phyloP scores from a whole-genome alignment of 1,284 basidiomycete species.

The Moesziomyces aphidis region DNA sequence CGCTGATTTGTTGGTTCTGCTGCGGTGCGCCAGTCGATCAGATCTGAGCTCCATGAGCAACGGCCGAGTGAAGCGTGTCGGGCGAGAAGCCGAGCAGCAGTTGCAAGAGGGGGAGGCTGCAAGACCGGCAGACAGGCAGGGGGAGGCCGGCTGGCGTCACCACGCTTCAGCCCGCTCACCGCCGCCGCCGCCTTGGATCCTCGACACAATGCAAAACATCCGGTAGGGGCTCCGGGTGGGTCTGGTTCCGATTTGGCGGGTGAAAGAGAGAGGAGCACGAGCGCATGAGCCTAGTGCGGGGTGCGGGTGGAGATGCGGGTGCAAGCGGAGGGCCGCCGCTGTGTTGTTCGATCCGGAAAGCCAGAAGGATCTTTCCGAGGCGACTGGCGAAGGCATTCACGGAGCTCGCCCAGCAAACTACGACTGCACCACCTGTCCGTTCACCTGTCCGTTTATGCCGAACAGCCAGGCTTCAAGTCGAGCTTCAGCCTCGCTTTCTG shows the following conservation, averaged over 20 bases:
- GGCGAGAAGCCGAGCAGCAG: constrained; percentile 6
- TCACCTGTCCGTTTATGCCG: constrained; percentile 13
- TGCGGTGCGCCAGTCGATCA: constrained; percentile 7
- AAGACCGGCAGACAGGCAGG: background rate
- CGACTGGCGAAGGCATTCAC: constrained; percentile 17
- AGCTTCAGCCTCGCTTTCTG: background rate
- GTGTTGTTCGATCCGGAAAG: background rate
- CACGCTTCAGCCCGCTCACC: constrained; percentile 2
- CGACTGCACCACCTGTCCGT: constrained; percentile 1
- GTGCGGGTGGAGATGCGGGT: constrained; percentile 1
- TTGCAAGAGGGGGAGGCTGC: background rate
- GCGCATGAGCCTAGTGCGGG: background rate
- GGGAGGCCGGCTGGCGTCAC: constrained; percentile 8
- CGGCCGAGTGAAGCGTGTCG: constrained; percentile 31
- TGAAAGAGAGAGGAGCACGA: constrained; percentile 6
- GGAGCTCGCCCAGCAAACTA: constrained; percentile 4
- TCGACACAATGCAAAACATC: constrained; percentile 10
- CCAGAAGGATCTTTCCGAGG: constrained; percentile 31
- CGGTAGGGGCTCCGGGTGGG: background rate
- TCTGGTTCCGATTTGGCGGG: constrained; percentile 6
- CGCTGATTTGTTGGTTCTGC: constrained; percentile 20
- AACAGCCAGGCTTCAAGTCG: background rate
- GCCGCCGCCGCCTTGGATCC: constrained; percentile 4
- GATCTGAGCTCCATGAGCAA: constrained; percentile 15
- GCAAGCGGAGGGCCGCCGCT: constrained; percentile 1